Percentiles rank a stretch among this genome's conserved stretches.
These are phyloP conservation scores for Trichoderma koningii DNA, from an alignment of 2,329 filamentous ascomycete species.

Conservation along the genomic window DNA sequence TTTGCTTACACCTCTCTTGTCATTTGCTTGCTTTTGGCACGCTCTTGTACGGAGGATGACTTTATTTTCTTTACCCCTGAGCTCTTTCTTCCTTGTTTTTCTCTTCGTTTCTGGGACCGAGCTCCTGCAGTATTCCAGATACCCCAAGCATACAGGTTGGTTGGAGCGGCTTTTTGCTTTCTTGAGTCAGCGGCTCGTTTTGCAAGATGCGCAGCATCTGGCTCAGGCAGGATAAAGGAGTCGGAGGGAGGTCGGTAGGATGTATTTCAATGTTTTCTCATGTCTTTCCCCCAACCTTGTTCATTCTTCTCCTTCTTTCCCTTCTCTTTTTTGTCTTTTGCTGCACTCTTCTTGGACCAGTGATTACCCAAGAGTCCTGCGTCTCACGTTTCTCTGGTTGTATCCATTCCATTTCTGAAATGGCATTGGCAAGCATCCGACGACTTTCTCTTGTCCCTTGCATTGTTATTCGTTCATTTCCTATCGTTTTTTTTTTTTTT, in stretches of 20 bases:
- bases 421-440: slow-evolving; percentile 4
- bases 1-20: not conserved
- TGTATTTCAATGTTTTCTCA: not conserved
- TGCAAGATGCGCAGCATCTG: slow-evolving; percentile 41
- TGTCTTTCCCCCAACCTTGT: not conserved
- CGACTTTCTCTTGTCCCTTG: slow-evolving; percentile 23
- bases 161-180: slow-evolving; percentile 41
- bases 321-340: not conserved
- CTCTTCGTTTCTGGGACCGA: slow-evolving; percentile 30
- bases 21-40: slow-evolving; percentile 23
- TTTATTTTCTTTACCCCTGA: slow-evolving; percentile 18
- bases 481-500: not conserved
- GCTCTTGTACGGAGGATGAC: slow-evolving; percentile 18
- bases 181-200: slow-evolving; percentile 36
- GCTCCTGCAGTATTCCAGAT: slow-evolving; percentile 39
- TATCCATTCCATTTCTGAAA: not conserved
- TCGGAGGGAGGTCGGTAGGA: slow-evolving; percentile 33
- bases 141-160: slow-evolving; percentile 41
- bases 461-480: not conserved
- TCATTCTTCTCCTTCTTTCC: not conserved
- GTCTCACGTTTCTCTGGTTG: not conserved
- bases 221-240: slow-evolving; percentile 45
- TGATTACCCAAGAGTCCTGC: not conserved
- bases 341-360: not conserved
- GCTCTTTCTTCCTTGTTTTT: not conserved